Conservation (phyloP, 176 grass and related monocot genomes). For the Eleusine indica region DNA sequence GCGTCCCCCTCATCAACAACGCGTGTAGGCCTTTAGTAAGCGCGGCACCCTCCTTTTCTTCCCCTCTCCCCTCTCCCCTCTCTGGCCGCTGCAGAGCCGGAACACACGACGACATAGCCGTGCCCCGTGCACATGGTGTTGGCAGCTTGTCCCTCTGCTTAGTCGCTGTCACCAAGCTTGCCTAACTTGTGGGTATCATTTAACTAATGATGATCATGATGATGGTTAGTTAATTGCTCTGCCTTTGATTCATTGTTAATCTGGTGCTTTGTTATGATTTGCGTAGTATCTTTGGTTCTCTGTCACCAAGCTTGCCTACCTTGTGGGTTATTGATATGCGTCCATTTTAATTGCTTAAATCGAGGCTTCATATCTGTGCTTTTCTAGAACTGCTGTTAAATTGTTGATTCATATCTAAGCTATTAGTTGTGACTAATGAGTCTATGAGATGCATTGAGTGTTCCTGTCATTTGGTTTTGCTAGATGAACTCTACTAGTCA, state of each 20-base stretch:
- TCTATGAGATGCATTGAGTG: not conserved
- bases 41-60: too few relatives aligned
- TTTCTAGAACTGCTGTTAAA: not conserved
- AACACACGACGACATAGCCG: too few relatives aligned
- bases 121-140: too few relatives aligned
- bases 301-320: too few relatives aligned
- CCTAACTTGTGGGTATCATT: conserved; percentile 33
- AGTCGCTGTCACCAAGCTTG: conserved; percentile 4
- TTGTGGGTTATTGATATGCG: not conserved
- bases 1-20: too few relatives aligned
- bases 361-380: not conserved
- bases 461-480: not conserved
- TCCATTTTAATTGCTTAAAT: conserved; percentile 29
- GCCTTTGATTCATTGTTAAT: conserved; percentile 6
- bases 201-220: conserved; percentile 45
- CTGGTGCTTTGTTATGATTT: conserved; percentile 14
- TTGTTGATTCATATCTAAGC: not conserved
- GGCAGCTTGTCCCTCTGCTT: too few relatives aligned
- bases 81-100: too few relatives aligned
- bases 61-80: too few relatives aligned
- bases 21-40: too few relatives aligned
- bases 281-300: not conserved
- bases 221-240: conserved; percentile 28
- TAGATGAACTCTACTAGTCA: conserved; percentile 19
- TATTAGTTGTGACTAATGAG: not conserved